Conservation (phyloP, 495 filamentous ascomycete genomes). For the Rostrohypoxylon terebratum region DNA sequence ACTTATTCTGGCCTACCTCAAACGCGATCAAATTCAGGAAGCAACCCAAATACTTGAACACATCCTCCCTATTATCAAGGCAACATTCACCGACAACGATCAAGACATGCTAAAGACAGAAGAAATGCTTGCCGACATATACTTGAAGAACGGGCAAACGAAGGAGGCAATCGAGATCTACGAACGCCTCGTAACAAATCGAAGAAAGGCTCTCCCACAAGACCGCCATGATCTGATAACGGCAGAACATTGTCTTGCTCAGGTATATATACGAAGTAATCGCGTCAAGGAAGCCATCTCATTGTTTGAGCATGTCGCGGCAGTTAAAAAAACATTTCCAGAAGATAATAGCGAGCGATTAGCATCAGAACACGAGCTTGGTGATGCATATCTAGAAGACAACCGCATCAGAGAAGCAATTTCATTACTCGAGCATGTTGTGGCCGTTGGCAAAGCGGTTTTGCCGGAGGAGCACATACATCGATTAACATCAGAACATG, state of each 20-base stretch:
- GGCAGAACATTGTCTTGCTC: neutral
- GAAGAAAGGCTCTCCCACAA: neutral
- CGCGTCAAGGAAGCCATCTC: slow-evolving; percentile 4
- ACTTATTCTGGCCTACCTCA: neutral
- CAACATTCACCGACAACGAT: neutral
- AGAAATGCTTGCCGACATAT: neutral
- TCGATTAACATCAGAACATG: neutral
- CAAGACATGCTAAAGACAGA: neutral
- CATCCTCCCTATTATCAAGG: neutral
- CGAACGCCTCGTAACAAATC: neutral
- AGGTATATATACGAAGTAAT: neutral
- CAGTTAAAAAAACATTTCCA: slow-evolving; percentile 21
- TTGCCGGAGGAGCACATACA: no score
- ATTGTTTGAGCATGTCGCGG: slow-evolving; percentile 43
- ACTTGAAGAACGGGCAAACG: neutral
- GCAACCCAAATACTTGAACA: neutral
- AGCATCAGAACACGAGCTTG: neutral
- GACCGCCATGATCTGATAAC: neutral
- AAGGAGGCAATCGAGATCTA: neutral
- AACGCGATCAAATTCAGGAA: neutral
- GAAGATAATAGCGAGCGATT: neutral
- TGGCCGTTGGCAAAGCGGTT: no score
- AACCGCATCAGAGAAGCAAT: neutral
- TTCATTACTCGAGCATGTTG: neutral
- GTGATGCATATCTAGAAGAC: neutral